Percentiles rank a stretch among this genome's conserved stretches.
Conservation (phyloP, 1,284 basidiomycete genomes). For the Coniophora puteana region DNA sequence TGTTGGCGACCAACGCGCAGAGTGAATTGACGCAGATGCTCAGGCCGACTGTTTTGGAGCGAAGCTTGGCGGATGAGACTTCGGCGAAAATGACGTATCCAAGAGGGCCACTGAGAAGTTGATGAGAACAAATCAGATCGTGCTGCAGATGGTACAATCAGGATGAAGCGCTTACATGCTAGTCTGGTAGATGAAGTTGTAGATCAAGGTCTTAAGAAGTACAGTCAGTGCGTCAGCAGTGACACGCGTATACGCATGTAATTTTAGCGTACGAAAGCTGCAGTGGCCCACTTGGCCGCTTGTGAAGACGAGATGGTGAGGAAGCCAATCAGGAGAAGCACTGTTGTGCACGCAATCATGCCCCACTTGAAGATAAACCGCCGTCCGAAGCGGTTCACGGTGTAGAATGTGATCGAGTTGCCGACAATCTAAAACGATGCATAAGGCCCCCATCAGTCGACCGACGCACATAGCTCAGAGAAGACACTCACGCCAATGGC, state of each 20-base stretch:
- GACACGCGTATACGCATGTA: no score
- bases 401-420: constrained; percentile 22
- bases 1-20: constrained; percentile 19
- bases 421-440: constrained; percentile 18
- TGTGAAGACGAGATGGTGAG: constrained; percentile 18
- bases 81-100: constrained; percentile 26
- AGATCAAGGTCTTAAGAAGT: constrained; percentile 20
- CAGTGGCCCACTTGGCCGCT: constrained; percentile 20
- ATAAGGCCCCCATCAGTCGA: no score
- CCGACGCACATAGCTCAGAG: no score
- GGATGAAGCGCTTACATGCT: constrained; percentile 24
- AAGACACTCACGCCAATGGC: constrained; percentile 20
- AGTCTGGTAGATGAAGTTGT: constrained; percentile 23
- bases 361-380: constrained; percentile 27
- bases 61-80: constrained; percentile 26
- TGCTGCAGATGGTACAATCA: neutral
- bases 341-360: constrained; percentile 20
- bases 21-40: constrained; percentile 21
- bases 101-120: constrained; percentile 20
- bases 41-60: constrained; percentile 27
- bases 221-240: no score
- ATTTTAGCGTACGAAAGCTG: constrained; percentile 19
- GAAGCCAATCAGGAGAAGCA: constrained; percentile 25
- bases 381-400: constrained; percentile 23
- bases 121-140: neutral